phyloP scores from a whole-genome alignment of 345 rosid species.

The Syzygium jambos region DNA sequence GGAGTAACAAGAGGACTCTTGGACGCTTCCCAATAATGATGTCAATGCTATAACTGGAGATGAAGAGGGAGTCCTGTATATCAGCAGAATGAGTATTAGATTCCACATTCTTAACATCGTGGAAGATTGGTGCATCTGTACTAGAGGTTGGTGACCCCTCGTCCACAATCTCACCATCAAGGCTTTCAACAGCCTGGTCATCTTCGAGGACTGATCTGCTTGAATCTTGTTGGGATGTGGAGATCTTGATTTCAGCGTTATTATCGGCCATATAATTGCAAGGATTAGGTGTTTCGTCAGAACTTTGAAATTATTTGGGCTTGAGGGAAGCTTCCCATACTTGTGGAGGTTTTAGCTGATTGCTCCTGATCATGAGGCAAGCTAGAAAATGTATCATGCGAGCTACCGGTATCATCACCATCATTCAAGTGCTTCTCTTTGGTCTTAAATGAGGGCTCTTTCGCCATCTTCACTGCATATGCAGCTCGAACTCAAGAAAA shows the following conservation, averaged over 20 bases:
- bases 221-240: conserved; percentile 35
- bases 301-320: conserved; percentile 75
- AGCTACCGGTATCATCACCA: conserved; percentile 59
- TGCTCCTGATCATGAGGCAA: conserved; percentile 80
- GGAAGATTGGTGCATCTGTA: conserved; percentile 40
- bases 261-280: conserved; percentile 29
- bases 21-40: conserved; percentile 70
- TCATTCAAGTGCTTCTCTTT: conserved; percentile 84
- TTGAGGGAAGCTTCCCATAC: conserved; percentile 85
- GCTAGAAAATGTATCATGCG: conserved; percentile 75
- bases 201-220: conserved; percentile 34
- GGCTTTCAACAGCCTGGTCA: conserved; percentile 31
- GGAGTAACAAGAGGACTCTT: conserved; percentile 38
- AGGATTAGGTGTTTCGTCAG: conserved; percentile 52
- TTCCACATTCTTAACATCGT: conserved; percentile 21
- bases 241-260: conserved; percentile 30
- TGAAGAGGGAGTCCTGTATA: conserved; percentile 52
- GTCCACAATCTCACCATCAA: conserved; percentile 38
- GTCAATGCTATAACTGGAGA: conserved; percentile 74
- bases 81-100: conserved; percentile 39
- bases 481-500: conserved; percentile 97
- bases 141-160: conserved; percentile 43
- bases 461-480: conserved; percentile 81
- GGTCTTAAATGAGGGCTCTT: conserved; percentile 55
- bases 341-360: conserved; percentile 75